Conservation (phyloP, 1,139 yeast genomes). For the Yamadazyma trypodendri region DNA sequence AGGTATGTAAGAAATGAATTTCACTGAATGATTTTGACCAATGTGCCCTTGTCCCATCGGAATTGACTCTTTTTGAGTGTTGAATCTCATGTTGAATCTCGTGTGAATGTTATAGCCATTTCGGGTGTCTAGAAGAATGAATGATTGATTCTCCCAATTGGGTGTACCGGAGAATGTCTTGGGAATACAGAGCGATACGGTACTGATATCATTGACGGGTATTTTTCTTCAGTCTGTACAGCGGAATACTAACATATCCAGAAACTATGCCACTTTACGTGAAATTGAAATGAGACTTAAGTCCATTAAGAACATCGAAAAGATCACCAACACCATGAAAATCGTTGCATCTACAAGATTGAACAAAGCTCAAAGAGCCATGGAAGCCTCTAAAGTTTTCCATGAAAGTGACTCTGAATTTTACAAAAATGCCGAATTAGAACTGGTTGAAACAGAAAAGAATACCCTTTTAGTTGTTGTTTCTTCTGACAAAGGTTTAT, state of each 20-base stretch:
- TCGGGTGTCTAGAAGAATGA: too few relatives aligned
- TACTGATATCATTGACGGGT: too few relatives aligned
- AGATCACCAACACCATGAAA: slow-evolving; percentile 99
- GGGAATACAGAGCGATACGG: too few relatives aligned
- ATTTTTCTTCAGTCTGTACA: not conserved
- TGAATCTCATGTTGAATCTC: too few relatives aligned
- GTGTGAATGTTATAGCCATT: too few relatives aligned
- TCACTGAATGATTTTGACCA: not conserved
- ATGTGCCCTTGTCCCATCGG: too few relatives aligned
- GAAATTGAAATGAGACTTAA: slow-evolving; percentile 98
- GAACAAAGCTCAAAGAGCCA: slow-evolving; percentile 93
- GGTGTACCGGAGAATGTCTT: too few relatives aligned
- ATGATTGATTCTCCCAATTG: too few relatives aligned
- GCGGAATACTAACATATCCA: slow-evolving; percentile 24
- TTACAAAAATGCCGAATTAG: slow-evolving; percentile 78
- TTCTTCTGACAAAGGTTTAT: slow-evolving; percentile 96
- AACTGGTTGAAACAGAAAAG: slow-evolving; percentile 50
- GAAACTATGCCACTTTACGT: slow-evolving; percentile 97
- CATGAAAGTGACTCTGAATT: slow-evolving; percentile 79
- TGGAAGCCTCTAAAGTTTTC: slow-evolving; percentile 85
- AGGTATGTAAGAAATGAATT: slow-evolving; percentile 42
- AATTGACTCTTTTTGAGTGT: too few relatives aligned
- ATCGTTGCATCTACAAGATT: slow-evolving; percentile 98
- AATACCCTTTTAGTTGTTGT: slow-evolving; percentile 74
- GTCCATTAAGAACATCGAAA: slow-evolving; percentile 97